Evolutionary conservation across 768 basidiomycete species (phyloP).

Genomic region (Kwoniella heveanensis): DNA sequence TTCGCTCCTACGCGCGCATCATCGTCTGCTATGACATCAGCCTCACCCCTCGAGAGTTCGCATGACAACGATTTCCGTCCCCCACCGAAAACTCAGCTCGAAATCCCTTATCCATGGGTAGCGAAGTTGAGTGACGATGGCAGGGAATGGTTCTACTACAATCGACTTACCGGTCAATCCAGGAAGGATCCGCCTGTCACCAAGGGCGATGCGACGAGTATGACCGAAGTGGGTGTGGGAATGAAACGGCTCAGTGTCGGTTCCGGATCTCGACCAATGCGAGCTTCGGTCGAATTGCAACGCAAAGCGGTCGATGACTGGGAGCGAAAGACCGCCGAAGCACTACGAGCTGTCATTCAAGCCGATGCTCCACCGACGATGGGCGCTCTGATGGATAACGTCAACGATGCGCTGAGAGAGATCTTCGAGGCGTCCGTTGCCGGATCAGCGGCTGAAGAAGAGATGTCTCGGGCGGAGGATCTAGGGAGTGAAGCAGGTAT

Average conservation of each 20-base stretch:
- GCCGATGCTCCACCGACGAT: conserved; percentile 27
- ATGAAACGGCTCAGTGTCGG: conserved; percentile 31
- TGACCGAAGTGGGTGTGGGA: conserved; percentile 12
- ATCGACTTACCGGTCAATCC: conserved; percentile 68
- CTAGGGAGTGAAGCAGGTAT: conserved; percentile 28
- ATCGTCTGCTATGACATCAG: conserved; percentile 12
- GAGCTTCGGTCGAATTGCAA: conserved; percentile 30
- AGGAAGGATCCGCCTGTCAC: conserved; percentile 26
- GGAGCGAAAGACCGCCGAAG: conserved; percentile 19
- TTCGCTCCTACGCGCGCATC: conserved; percentile 12
- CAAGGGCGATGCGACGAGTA: conserved; percentile 13
- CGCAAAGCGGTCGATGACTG: conserved; percentile 31
- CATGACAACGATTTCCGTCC: conserved; percentile 29
- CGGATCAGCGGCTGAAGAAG: conserved; percentile 47
- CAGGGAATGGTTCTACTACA: conserved; percentile 74
- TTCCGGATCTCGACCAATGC: conserved; percentile 14
- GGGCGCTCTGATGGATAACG: conserved; percentile 32
- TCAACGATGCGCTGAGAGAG: conserved; percentile 45
- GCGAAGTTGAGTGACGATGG: conserved; percentile 80
- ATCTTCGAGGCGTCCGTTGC: conserved; percentile 46
- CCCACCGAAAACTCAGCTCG: conserved; percentile 23
- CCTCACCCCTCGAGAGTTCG: conserved; percentile 47
- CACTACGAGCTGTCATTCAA: conserved; percentile 14
- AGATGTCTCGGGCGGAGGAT: conserved; percentile 38
- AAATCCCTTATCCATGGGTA: conserved; percentile 68